Base-by-base conservation (phyloP, 768 basidiomycete genomes). In the Daedaleopsis nitida region DNA sequence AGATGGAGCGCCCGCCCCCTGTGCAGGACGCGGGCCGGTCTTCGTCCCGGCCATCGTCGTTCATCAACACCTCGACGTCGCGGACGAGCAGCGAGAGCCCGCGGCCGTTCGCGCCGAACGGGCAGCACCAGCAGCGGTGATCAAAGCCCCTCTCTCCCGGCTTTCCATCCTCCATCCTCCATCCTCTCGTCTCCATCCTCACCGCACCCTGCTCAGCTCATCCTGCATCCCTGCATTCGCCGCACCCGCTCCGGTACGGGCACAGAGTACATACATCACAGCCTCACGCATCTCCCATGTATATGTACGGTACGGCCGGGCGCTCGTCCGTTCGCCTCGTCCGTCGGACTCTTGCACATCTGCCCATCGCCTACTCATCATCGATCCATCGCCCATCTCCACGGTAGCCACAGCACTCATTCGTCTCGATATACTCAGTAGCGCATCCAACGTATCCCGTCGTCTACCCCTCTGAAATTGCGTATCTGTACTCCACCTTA, bases 41-140 rank as follows among this genome's bases (percentile, higher is more conserved):
- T 14, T 59, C 67, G 39, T 69, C 72, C 13, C 57, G 70, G 13
- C 68, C 73, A 47, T 60, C 59, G n/a, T 70, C 73, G 43, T 72
- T 65, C 56, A 59, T 67, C 48, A 57, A 57, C 52, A 53, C 19
- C 45, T 5, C 9, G 27, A 65, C 64, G 32, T 63, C 72, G 54
- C 63, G 72, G 56, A 69, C 61, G 58, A 73, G 70, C 57, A 68
- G 70, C 43, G 73, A 74, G 57, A 67, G 68, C 37, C 59, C 66
- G 43, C 62, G 67, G 60, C 66, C 69, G 38, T 69, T 62, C 61
- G 44, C 57, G 32, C 59, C 67, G 42, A 69, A 66, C 57, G 66
- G 64, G 37, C 68, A 73, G 58, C 62, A 66, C 54, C 66, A 65
- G 53, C 70, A 70, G 59, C 69, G 69, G 47, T 67, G 60, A 59